These are phyloP conservation scores for Inga oerstediana DNA, from an alignment of 306 rosid genomes.

Conservation along the genomic window DNA sequence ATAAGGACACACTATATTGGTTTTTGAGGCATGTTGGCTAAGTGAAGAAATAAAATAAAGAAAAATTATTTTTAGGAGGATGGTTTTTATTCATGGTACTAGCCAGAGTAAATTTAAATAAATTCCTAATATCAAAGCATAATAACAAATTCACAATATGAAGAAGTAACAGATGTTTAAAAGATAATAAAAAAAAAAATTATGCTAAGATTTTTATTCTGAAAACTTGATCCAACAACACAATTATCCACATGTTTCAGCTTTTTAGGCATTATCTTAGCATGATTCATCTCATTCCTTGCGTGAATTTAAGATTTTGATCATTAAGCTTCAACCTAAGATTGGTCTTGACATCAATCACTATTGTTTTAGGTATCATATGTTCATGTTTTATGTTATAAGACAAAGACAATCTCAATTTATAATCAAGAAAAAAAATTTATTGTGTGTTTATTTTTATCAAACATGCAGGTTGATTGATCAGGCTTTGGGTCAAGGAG, in stretches of 20 bases:
- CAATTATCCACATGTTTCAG: too few species aligned
- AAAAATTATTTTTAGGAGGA: too few species aligned
- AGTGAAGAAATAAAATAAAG: neutral
- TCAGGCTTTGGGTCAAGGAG: slow-evolving; percentile 87
- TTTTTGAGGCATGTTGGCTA: neutral
- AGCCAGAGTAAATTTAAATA: too few species aligned
- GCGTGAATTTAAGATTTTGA: slow-evolving; percentile 16
- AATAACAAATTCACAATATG: too few species aligned
- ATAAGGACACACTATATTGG: neutral
- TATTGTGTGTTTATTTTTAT: slow-evolving; percentile 29
- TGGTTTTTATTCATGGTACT: too few species aligned
- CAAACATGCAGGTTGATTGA: slow-evolving; percentile 73
- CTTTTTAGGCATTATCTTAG: neutral
- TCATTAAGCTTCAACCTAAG: neutral
- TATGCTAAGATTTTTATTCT: too few species aligned
- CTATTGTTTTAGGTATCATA: neutral
- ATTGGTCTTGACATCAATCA: neutral
- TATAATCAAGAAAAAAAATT: slow-evolving; percentile 1
- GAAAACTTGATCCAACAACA: too few species aligned
- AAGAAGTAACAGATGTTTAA: too few species aligned
- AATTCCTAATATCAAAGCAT: too few species aligned
- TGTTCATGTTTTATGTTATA: slow-evolving; percentile 8
- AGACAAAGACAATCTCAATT: slow-evolving; percentile 2
- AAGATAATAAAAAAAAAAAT: too few species aligned
- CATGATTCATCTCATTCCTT: neutral